phyloP scores from a whole-genome alignment of 202 grass and related monocot species.

The Elaeis oleifera region DNA sequence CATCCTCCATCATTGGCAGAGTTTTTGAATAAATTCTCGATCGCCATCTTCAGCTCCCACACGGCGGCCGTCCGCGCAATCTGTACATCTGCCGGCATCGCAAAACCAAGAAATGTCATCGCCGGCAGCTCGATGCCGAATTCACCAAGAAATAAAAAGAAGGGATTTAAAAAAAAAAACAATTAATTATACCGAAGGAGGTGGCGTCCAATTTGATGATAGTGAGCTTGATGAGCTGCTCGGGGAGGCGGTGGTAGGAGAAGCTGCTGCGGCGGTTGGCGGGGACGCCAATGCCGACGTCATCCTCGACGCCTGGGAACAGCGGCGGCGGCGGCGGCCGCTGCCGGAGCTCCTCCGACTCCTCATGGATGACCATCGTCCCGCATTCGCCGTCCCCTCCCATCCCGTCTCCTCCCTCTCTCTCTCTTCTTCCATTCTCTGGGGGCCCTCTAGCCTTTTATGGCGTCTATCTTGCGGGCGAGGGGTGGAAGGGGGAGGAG shows the following conservation, averaged over 20 bases:
- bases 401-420: no score
- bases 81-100: conserved; percentile 39
- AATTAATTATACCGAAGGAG: conserved; percentile 35
- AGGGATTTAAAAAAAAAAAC: no score
- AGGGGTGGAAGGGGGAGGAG: no score
- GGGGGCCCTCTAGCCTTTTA: no score
- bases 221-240: conserved; percentile 47
- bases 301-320: conserved; percentile 18
- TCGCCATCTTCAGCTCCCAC: conserved; percentile 59
- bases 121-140: conserved; percentile 11
- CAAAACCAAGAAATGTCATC: neutral
- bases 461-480: no score
- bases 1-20: conserved; percentile 30
- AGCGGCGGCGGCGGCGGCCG: conserved; percentile 10
- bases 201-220: conserved; percentile 79
- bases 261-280: conserved; percentile 42
- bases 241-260: conserved; percentile 61
- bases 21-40: conserved; percentile 48
- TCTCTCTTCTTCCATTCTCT: no score
- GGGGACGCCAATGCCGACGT: conserved; percentile 25
- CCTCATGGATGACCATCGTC: no score
- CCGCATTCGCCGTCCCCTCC: no score
- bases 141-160: neutral
- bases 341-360: neutral
- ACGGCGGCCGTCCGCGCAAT: conserved; percentile 40